Evolutionary conservation across 352 stramenopile genomes (phyloP).

Genomic region (Phytophthora chlamydospora): DNA sequence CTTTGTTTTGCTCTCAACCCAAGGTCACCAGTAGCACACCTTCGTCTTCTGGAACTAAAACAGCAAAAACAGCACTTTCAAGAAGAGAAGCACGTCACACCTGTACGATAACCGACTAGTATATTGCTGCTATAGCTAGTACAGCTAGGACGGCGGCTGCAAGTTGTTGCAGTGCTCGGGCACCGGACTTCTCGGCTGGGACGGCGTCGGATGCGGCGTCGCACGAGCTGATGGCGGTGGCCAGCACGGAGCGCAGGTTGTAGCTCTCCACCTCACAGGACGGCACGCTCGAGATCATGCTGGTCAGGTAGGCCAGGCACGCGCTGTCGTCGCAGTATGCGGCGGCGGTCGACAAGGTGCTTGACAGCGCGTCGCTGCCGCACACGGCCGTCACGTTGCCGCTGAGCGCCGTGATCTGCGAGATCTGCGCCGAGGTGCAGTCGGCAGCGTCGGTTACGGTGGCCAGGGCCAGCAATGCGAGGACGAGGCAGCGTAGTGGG

Average conservation of each 20-base stretch:
- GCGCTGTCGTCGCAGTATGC: constrained; percentile 26
- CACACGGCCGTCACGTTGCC: constrained; percentile 36
- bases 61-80: no score
- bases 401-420: constrained; percentile 26
- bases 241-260: constrained; percentile 38
- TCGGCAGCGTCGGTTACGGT: constrained; percentile 13
- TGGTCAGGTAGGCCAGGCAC: constrained; percentile 34
- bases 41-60: no score
- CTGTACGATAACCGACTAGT: background rate
- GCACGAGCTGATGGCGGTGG: constrained; percentile 31
- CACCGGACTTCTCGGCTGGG: constrained; percentile 26
- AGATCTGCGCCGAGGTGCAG: constrained; percentile 33
- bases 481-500: background rate
- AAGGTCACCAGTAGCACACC: no score
- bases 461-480: background rate
- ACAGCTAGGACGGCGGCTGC: constrained; percentile 5
- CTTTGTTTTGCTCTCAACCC: no score
- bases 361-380: constrained; percentile 34
- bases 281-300: constrained; percentile 24
- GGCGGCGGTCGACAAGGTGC: constrained; percentile 1
- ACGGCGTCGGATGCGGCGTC: constrained; percentile 37
- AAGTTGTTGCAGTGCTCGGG: background rate
- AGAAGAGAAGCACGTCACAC: no score
- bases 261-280: constrained; percentile 40
- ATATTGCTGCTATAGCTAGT: constrained; percentile 1